phyloP scores from a whole-genome alignment of 352 stramenopile genomes.

The Plasmopara muralis region DNA sequence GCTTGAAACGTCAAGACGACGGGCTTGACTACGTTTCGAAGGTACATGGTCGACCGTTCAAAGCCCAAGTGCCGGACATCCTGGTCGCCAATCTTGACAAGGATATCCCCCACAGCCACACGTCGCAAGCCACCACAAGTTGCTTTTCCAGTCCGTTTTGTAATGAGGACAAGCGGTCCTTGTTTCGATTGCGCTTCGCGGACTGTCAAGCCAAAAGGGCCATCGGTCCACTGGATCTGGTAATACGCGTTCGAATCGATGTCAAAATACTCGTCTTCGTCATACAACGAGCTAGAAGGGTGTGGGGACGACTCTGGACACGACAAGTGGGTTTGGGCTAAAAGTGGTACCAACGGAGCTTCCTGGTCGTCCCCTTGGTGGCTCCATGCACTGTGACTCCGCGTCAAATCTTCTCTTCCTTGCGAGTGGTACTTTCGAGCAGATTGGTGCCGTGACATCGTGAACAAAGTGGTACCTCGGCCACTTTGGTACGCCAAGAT shows the following conservation, averaged over 20 bases:
- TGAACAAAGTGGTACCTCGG: constrained; percentile 24
- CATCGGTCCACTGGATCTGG: constrained; percentile 73
- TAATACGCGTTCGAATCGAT: constrained; percentile 71
- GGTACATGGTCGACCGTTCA: constrained; percentile 61
- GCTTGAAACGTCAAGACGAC: constrained; percentile 74
- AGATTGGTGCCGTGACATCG: constrained; percentile 16
- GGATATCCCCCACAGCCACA: constrained; percentile 67
- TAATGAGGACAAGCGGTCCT: constrained; percentile 67
- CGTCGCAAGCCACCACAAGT: constrained; percentile 69
- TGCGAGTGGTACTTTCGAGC: constrained; percentile 19
- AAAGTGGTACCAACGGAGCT: constrained; percentile 11
- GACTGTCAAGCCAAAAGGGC: constrained; percentile 73
- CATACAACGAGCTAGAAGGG: constrained; percentile 14
- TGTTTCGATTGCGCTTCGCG: constrained; percentile 65
- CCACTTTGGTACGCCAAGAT: constrained; percentile 26
- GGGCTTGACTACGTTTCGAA: constrained; percentile 70
- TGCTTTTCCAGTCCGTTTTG: constrained; percentile 69
- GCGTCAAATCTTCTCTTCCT: constrained; percentile 24
- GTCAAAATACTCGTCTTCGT: constrained; percentile 48
- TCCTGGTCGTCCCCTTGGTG: constrained; percentile 20
- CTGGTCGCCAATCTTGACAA: constrained; percentile 72
- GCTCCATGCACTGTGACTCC: constrained; percentile 8
- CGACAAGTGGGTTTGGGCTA: constrained; percentile 1
- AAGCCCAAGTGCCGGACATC: constrained; percentile 65
- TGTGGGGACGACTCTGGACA: constrained; percentile 18